Evolutionary conservation across 805 yeast genomes (phyloP), one percentile per base, ranked within the genome.

Genomic region (Myxozyma kluyveri): DNA sequence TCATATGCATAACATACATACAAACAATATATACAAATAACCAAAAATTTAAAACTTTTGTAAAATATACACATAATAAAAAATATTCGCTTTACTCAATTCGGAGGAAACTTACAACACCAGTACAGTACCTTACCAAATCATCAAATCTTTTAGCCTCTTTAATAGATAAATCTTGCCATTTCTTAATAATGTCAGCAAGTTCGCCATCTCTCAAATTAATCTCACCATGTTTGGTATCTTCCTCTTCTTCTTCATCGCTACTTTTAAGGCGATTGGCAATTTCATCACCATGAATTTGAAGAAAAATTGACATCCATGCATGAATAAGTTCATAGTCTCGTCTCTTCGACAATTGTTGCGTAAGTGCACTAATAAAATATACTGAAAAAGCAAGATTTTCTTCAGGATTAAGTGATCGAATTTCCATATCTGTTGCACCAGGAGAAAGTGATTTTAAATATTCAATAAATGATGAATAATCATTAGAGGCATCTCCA

Each of bases 291-390:
- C 91, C 90, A 68, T 93, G 99, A 44, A 78, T 78, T 64, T 80
- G 81, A 56, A 88, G 74, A 48, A 90, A 75, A 74, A 88, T 75
- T 18, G 82, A 74, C 76, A 87, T 81, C 68, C 88, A 79, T 0
- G 96, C 95, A 66, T 88, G 89, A 47, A 83, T 77, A 17, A 91
- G 70, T 61, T 93, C 99, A 65, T 78, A 82, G 68, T 89, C 81
- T 14, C 59, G 66, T 52, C 85, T 85, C 4, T 73, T 55, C 4
- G 65, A 60, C 42, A 86, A 66, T 1, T 91, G 95, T 42, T 67
- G 69, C 2, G 78, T 72, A 59, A 93, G 65, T 0, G 95, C 90
- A n/a, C 73, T 69, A 12, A 89, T 72, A 59, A 91, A 88, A 56
- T 72, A 67, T 14, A 29, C 12, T 0, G 76, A 65, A 61, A 89